Percentiles rank a stretch among this genome's conserved stretches.
phyloP scores from a whole-genome alignment of 2,329 filamentous ascomycete species.

The Trichoderma arundinaceum region DNA sequence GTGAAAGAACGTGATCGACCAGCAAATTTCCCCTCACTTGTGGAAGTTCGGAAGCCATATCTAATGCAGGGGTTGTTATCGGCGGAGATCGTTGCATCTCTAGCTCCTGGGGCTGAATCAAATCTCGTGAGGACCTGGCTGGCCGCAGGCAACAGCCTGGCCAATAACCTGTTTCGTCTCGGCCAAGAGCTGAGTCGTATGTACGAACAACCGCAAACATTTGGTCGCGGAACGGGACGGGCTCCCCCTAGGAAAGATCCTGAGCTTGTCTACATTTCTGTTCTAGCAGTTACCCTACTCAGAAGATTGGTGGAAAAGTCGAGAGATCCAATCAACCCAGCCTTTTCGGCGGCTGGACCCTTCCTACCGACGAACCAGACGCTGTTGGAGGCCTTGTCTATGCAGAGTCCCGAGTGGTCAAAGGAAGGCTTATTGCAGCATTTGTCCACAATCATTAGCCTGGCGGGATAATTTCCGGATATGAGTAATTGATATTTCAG shows the following conservation, averaged over 20 bases:
- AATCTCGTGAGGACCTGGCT: slow-evolving; percentile 81
- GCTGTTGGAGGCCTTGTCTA: slow-evolving; percentile 69
- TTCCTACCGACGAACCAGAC: slow-evolving; percentile 70
- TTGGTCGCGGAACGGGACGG: slow-evolving; percentile 41
- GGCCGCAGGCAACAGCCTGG: slow-evolving; percentile 81
- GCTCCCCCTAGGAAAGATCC: slow-evolving; percentile 51
- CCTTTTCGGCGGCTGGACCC: slow-evolving; percentile 60
- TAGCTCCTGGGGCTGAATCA: slow-evolving; percentile 73
- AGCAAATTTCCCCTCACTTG: slow-evolving; percentile 65
- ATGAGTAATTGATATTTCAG: not conserved
- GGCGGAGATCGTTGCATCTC: slow-evolving; percentile 82
- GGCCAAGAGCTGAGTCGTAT: slow-evolving; percentile 73
- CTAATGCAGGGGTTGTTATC: slow-evolving; percentile 91
- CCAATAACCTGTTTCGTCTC: slow-evolving; percentile 76
- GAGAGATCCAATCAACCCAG: slow-evolving; percentile 59
- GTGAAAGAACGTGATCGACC: slow-evolving; percentile 58
- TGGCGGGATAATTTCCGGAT: slow-evolving; percentile 34
- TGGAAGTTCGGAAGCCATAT: slow-evolving; percentile 84
- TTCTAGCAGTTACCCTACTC: slow-evolving; percentile 71
- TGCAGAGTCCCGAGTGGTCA: slow-evolving; percentile 66
- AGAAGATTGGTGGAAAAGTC: slow-evolving; percentile 72
- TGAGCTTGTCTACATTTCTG: slow-evolving; percentile 67
- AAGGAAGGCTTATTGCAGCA: slow-evolving; percentile 71
- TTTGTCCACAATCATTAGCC: slow-evolving; percentile 61
- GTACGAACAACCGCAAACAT: slow-evolving; percentile 56